A percentile compares a stretch with the other conserved stretches of the same genome.
Evolutionary conservation across 345 rosid species (phyloP).

Genomic region (Crucihimalaya himalaica): DNA sequence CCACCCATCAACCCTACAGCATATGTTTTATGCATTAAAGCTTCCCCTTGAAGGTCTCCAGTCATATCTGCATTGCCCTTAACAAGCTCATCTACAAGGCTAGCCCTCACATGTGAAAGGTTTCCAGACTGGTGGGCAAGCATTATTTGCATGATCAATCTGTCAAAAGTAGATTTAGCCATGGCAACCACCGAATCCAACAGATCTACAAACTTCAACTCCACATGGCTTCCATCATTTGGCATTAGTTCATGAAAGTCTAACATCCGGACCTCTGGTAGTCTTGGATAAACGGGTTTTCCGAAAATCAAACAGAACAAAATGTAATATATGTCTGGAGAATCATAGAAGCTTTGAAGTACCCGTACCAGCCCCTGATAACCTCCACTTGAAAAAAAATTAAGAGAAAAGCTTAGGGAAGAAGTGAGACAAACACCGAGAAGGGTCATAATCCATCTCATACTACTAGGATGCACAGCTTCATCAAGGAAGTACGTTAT

Average conservation of each 20-base stretch:
- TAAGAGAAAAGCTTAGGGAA: conserved; percentile 83
- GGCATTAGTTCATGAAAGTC: conserved; percentile 95
- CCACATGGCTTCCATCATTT: conserved; percentile 64
- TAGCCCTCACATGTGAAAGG: conserved; percentile 71
- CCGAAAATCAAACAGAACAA: conserved; percentile 88
- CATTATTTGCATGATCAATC: conserved; percentile 74
- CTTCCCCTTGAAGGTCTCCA: conserved; percentile 97
- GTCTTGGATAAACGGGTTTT: conserved; percentile 84
- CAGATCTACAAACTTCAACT: conserved; percentile 81
- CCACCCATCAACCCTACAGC: conserved; percentile 97
- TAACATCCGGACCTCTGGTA: conserved; percentile 96
- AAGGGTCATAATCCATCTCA: conserved; percentile 99
- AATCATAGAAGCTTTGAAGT: conserved; percentile 89
- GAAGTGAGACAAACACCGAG: conserved; percentile 85
- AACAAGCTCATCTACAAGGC: conserved; percentile 78
- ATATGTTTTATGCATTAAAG: conserved; percentile 94
- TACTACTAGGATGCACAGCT: conserved; percentile 94
- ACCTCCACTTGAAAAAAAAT: conserved; percentile 82
- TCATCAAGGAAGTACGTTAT: conserved; percentile 91
- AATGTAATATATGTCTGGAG: conserved; percentile 92
- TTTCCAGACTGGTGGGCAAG: conserved; percentile 81
- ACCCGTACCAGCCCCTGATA: conserved; percentile 79
- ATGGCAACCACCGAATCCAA: conserved; percentile 82
- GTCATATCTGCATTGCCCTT: conserved; percentile 73
- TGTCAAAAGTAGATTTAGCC: conserved; percentile 90